A percentile compares a stretch with the other conserved stretches of the same genome.
These are phyloP conservation scores for Atalantia buxifolia DNA, from an alignment of 345 rosid genomes.

Conservation along the genomic window DNA sequence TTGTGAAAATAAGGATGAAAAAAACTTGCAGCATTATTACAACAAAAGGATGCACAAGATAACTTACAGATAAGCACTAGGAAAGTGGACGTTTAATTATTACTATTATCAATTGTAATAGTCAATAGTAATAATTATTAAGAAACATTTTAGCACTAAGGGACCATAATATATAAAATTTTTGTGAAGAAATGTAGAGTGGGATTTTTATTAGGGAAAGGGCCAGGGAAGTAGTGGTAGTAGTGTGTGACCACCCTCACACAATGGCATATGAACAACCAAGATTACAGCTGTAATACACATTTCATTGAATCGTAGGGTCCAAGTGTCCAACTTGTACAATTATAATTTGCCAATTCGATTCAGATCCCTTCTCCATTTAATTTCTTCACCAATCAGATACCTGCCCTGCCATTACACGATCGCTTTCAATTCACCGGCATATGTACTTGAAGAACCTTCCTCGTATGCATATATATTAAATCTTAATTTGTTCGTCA, in stretches of 20 bases:
- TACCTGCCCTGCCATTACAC: neutral
- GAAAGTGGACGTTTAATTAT: neutral
- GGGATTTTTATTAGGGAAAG: neutral
- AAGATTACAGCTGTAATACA: slow-evolving; percentile 12
- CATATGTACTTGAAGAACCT: neutral
- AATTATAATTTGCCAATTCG: neutral
- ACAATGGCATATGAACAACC: slow-evolving; percentile 1
- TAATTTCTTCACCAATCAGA: neutral
- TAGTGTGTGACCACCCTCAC: neutral
- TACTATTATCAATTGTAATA: too few species aligned
- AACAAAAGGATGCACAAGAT: neutral
- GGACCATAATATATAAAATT: neutral
- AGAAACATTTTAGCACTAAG: neutral
- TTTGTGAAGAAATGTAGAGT: neutral
- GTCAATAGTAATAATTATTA: too few species aligned
- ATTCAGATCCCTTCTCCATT: neutral
- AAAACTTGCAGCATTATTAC: neutral
- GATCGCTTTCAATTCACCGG: neutral
- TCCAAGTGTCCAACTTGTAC: neutral
- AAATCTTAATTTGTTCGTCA: neutral
- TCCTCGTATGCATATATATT: neutral
- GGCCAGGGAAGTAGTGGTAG: neutral
- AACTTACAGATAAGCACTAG: neutral
- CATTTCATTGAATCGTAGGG: neutral
- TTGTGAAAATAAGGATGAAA: too few species aligned